These are phyloP conservation scores for Asterophora parasitica DNA, from an alignment of 768 basidiomycete genomes.

Conservation along the genomic window DNA sequence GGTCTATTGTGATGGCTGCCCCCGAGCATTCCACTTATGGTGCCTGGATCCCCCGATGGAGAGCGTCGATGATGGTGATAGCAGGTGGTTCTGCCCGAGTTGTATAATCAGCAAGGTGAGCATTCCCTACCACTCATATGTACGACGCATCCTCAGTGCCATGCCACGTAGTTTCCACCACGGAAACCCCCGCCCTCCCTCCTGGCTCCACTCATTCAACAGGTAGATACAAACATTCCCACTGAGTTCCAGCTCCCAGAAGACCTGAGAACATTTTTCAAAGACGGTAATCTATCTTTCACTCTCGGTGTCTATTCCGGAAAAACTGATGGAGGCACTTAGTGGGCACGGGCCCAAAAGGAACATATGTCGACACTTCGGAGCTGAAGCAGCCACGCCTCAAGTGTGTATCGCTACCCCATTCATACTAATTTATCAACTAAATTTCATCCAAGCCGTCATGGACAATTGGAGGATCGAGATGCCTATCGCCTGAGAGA, in stretches of 20 bases:
- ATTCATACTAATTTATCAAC: slow-evolving; percentile 9
- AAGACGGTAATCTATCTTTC: slow-evolving; percentile 60
- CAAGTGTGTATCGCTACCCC: slow-evolving; percentile 55
- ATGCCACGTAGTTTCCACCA: slow-evolving; percentile 53
- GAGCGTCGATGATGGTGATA: slow-evolving; percentile 78
- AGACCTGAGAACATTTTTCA: slow-evolving; percentile 78
- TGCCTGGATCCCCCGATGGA: slow-evolving; percentile 97
- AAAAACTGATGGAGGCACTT: slow-evolving; percentile 16
- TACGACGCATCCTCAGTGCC: slow-evolving; percentile 14
- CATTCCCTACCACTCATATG: slow-evolving; percentile 10
- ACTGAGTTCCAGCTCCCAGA: slow-evolving; percentile 83
- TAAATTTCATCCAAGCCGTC: slow-evolving; percentile 47
- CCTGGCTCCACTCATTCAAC: slow-evolving; percentile 67
- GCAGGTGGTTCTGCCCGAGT: slow-evolving; percentile 76
- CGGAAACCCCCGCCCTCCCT: slow-evolving; percentile 63
- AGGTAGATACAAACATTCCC: slow-evolving; percentile 65
- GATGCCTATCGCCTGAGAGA: slow-evolving; percentile 87
- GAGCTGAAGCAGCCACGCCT: slow-evolving; percentile 71
- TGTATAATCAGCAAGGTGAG: slow-evolving; percentile 65
- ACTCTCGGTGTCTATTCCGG: slow-evolving; percentile 3
- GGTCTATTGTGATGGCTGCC: slow-evolving; percentile 97
- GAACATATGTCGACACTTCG: slow-evolving; percentile 78
- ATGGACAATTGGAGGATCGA: slow-evolving; percentile 86
- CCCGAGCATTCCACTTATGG: slow-evolving; percentile 92
- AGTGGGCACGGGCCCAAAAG: slow-evolving; percentile 80